phyloP scores from a whole-genome alignment of 805 yeast species.

The Groenewaldozyma tartarivorans region DNA sequence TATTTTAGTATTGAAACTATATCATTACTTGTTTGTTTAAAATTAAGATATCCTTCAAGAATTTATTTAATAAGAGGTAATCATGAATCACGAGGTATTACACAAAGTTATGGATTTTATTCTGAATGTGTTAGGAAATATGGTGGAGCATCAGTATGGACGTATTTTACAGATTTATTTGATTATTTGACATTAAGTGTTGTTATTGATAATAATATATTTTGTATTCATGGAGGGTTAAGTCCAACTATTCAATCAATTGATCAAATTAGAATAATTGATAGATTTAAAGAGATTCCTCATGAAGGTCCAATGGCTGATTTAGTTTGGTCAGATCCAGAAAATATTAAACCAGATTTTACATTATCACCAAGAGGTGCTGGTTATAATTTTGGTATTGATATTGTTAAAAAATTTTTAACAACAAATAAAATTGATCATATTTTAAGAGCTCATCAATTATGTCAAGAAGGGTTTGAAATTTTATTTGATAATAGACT shows the following conservation, averaged over 20 bases:
- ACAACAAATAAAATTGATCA: constrained; percentile 68
- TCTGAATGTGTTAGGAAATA: constrained; percentile 89
- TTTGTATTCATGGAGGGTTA: constrained; percentile 95
- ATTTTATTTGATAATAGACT: constrained; percentile 84
- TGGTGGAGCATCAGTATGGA: constrained; percentile 75
- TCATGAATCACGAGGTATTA: constrained; percentile 93
- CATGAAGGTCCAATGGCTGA: constrained; percentile 99
- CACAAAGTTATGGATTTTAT: constrained; percentile 95
- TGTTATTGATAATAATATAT: constrained; percentile 79
- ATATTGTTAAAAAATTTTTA: constrained; percentile 80
- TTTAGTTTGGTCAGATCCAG: constrained; percentile 97
- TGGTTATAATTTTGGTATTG: constrained; percentile 90
- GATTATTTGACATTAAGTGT: constrained; percentile 85
- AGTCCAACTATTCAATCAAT: constrained; percentile 92
- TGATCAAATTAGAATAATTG: constrained; percentile 84
- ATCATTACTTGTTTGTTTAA: constrained; percentile 67
- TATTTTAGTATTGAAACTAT: constrained; percentile 91
- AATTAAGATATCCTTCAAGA: constrained; percentile 79
- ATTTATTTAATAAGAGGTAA: constrained; percentile 83
- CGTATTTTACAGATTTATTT: constrained; percentile 80
- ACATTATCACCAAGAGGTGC: constrained; percentile 94
- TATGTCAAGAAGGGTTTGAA: constrained; percentile 94
- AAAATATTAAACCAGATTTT: constrained; percentile 68
- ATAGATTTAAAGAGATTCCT: constrained; percentile 89
- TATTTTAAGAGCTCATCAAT: constrained; percentile 87